Conservation (phyloP, 169 alveolate species). For the Babesia gibsoni region DNA sequence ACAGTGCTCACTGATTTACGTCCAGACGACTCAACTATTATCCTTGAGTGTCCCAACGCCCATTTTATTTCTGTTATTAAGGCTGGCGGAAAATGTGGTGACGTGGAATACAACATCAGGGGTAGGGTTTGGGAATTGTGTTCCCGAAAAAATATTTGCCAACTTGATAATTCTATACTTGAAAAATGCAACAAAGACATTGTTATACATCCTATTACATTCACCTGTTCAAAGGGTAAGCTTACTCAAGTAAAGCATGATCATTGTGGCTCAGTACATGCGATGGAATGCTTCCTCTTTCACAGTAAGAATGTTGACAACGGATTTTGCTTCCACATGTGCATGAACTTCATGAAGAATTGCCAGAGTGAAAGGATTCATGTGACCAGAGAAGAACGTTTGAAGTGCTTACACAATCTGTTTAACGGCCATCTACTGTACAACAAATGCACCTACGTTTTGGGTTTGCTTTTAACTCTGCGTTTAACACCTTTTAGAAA, state of each 20-base stretch:
- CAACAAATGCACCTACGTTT: conserved; percentile 6
- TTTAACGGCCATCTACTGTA: conserved; percentile 11
- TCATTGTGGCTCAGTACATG: conserved; percentile 10
- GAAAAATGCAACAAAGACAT: neutral
- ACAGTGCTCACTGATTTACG: neutral
- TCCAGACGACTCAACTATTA: neutral
- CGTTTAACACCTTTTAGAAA: conserved; percentile 6
- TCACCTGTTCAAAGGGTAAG: conserved; percentile 32
- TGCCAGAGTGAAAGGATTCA: conserved; percentile 11
- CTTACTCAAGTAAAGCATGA: neutral
- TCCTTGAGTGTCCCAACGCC: conserved; percentile 33
- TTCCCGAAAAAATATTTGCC: neutral
- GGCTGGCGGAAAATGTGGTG: conserved; percentile 17
- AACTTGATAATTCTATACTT: neutral
- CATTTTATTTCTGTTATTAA: conserved; percentile 13
- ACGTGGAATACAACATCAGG: neutral
- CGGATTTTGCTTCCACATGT: conserved; percentile 38
- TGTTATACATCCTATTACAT: neutral
- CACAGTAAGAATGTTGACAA: neutral
- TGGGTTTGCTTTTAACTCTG: conserved; percentile 2
- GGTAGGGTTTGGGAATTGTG: conserved; percentile 32
- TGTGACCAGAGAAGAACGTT: neutral
- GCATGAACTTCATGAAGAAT: conserved; percentile 23
- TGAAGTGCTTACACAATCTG: conserved; percentile 21
- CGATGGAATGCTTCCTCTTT: conserved; percentile 41